Percentiles rank a stretch among this genome's conserved stretches.
These are phyloP conservation scores for Eimeria acervulina DNA, from an alignment of 169 alveolate species.

Conservation along the genomic window DNA sequence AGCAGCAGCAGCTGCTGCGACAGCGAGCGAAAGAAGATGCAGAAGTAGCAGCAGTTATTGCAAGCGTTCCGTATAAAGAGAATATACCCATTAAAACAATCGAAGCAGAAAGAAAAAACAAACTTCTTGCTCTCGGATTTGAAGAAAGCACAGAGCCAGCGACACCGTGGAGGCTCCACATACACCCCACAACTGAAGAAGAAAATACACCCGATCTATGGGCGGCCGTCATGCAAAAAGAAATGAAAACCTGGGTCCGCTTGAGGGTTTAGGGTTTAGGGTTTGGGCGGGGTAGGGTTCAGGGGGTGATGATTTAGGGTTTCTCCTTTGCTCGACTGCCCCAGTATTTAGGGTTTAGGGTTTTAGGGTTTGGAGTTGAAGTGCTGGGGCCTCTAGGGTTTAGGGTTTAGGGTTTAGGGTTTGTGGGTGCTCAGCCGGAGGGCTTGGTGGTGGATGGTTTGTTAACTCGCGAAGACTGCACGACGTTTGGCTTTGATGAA, in stretches of 20 bases:
- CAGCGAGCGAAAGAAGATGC: conserved; percentile 15
- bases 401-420: too few species aligned
- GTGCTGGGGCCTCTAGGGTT: too few species aligned
- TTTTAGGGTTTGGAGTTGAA: too few species aligned
- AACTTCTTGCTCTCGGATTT: not conserved
- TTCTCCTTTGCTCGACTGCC: too few species aligned
- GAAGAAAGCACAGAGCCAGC: not conserved
- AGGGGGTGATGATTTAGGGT: not conserved
- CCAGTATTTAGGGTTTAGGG: too few species aligned
- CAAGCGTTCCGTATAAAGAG: not conserved
- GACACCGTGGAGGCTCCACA: conserved; percentile 49
- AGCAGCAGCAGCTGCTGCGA: conserved; percentile 29
- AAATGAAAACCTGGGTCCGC: conserved; percentile 41
- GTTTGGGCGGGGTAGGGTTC: not conserved
- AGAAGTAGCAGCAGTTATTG: not conserved
- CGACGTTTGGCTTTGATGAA: not conserved
- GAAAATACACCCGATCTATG: conserved; percentile 57
- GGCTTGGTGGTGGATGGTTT: not conserved
- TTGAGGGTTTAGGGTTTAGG: not conserved
- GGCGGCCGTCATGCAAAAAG: conserved; percentile 24
- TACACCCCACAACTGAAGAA: not conserved
- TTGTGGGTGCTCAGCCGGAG: conserved; percentile 7
- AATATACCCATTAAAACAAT: not conserved
- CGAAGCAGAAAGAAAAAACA: not conserved
- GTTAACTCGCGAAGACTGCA: conserved; percentile 1